Percentiles rank a stretch among this genome's conserved stretches.
Evolutionary conservation across 176 grass and related monocot genomes (phyloP).

Genomic region (Eleusine coracana): DNA sequence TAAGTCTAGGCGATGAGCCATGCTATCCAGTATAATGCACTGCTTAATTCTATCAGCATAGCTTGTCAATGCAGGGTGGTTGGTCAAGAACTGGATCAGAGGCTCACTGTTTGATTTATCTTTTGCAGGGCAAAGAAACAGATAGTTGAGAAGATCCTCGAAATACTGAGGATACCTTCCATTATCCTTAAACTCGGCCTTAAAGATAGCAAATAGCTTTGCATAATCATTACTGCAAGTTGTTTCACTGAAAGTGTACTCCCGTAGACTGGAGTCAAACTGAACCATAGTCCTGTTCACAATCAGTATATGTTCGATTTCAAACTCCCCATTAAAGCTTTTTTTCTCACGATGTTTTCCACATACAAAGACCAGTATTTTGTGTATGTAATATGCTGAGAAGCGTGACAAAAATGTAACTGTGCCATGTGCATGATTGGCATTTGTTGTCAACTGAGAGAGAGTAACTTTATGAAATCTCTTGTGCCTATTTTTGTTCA

Average conservation of each 20-base stretch:
- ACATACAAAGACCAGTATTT: not conserved
- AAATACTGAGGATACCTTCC: not conserved
- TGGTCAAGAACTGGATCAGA: not conserved
- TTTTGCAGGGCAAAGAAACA: not conserved
- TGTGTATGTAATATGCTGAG: not conserved
- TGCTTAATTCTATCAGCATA: not conserved
- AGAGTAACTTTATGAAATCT: not conserved
- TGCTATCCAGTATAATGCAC: not conserved
- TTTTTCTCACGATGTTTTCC: not conserved
- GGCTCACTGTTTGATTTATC: not conserved
- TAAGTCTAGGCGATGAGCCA: not conserved
- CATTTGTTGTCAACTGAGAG: not conserved
- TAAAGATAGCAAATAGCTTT: not conserved
- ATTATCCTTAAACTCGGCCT: not conserved
- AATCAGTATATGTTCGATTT: not conserved
- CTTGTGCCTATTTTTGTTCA: not conserved
- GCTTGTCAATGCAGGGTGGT: not conserved
- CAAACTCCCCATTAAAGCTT: not conserved
- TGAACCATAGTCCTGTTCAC: not conserved
- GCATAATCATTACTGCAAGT: not conserved
- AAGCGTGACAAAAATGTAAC: not conserved
- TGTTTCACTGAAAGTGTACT: not conserved
- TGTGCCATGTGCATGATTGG: rapidly evolving
- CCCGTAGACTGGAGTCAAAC: not conserved
- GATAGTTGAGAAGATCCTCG: not conserved